phyloP scores from a whole-genome alignment of 768 basidiomycete species.

The Pleurotus cornucopiae region DNA sequence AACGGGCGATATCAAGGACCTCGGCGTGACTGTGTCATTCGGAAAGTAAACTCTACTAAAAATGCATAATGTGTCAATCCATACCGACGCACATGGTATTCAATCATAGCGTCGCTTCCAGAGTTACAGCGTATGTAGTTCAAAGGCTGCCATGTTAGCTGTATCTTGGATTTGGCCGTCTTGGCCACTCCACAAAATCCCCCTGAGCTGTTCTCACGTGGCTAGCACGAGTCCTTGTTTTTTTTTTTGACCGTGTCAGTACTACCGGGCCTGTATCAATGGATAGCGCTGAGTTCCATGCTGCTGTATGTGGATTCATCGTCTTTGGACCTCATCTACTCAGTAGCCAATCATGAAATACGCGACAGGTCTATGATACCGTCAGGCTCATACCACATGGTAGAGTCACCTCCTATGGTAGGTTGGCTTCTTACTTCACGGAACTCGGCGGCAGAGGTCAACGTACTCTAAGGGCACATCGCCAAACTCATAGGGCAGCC shows the following conservation, averaged over 20 bases:
- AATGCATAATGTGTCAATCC: too few relatives aligned
- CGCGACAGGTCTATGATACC: not conserved
- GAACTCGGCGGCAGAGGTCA: not conserved
- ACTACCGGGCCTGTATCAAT: not conserved
- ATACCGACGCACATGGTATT: too few relatives aligned
- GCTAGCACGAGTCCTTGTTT: too few relatives aligned
- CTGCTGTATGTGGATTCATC: not conserved
- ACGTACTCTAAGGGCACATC: slow-evolving; percentile 55
- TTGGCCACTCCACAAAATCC: too few relatives aligned
- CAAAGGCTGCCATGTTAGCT: too few relatives aligned
- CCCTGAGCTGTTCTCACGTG: too few relatives aligned
- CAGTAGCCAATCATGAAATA: not conserved
- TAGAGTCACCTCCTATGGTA: slow-evolving; percentile 3
- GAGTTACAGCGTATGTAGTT: too few relatives aligned
- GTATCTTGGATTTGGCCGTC: too few relatives aligned
- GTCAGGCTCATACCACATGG: not conserved
- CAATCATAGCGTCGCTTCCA: too few relatives aligned
- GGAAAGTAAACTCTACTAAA: not conserved
- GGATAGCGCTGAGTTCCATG: slow-evolving; percentile 4
- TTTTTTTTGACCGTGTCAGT: too few relatives aligned
- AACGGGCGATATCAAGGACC: not conserved
- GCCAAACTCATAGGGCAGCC: slow-evolving; percentile 82
- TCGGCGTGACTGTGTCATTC: not conserved
- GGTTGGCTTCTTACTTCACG: not conserved
- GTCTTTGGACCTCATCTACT: not conserved